A percentile compares a stretch with the other conserved stretches of the same genome.
Evolutionary conservation across 2,329 filamentous ascomycete species (phyloP).

Genomic region (Penicillium hesseltinei): DNA sequence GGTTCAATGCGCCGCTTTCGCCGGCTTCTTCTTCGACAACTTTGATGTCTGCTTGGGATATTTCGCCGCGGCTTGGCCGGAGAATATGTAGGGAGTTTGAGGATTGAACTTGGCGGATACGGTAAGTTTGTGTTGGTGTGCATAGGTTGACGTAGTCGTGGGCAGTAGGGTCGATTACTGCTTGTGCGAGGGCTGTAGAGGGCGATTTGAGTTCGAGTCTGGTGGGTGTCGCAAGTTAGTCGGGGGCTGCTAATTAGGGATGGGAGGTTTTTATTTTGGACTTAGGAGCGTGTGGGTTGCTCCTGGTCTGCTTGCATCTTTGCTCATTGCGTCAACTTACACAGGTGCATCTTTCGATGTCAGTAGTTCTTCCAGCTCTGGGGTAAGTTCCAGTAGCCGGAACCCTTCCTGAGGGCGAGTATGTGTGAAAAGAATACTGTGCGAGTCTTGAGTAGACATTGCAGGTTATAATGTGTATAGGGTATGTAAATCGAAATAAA

Average conservation of each 20-base stretch:
- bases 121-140: conserved; percentile 57
- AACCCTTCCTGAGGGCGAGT: conserved; percentile 52
- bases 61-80: conserved; percentile 40
- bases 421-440: conserved; percentile 42
- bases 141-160: conserved; percentile 56
- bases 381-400: conserved; percentile 60
- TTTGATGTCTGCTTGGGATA: conserved; percentile 29
- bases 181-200: conserved; percentile 28
- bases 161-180: conserved; percentile 25
- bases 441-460: conserved; percentile 42
- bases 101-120: conserved; percentile 63
- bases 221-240: conserved; percentile 17
- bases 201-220: conserved; percentile 48
- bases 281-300: neutral
- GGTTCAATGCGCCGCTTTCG: conserved; percentile 22
- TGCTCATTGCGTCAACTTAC: conserved; percentile 25
- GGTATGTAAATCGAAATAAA: neutral
- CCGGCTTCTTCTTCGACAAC: conserved; percentile 24
- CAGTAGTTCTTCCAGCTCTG: conserved; percentile 56
- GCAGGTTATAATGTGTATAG: neutral
- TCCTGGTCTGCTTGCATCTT: neutral
- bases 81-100: conserved; percentile 62
- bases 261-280: neutral
- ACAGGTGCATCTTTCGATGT: conserved; percentile 45
- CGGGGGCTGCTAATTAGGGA: neutral